phyloP scores from a whole-genome alignment of 2,329 filamentous ascomycete species.

The Alternaria ethzedia region DNA sequence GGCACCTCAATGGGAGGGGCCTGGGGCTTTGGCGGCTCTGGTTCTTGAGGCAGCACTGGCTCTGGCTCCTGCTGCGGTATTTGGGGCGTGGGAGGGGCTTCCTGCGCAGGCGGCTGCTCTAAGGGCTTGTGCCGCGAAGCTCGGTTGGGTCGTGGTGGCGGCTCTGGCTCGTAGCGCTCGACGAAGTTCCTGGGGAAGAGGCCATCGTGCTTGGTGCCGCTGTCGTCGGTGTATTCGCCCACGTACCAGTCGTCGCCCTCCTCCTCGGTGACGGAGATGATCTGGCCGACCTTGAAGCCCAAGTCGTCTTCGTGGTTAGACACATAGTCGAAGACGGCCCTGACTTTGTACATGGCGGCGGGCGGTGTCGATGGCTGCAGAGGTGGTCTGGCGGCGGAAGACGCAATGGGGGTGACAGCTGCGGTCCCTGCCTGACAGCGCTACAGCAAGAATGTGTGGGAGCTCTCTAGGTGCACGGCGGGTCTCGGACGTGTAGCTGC shows the following conservation, averaged over 20 bases:
- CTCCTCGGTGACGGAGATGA: conserved; percentile 91
- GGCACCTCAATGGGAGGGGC: conserved; percentile 45
- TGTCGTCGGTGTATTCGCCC: conserved; percentile 81
- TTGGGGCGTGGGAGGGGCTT: conserved; percentile 36
- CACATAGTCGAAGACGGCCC: conserved; percentile 91
- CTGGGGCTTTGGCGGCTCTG: conserved; percentile 48
- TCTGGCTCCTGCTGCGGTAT: conserved; percentile 37
- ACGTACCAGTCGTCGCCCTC: conserved; percentile 95
- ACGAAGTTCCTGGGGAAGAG: conserved; percentile 98
- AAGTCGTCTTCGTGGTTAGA: conserved; percentile 96
- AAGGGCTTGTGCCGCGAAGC: conserved; percentile 59
- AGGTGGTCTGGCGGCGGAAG: conserved; percentile 2
- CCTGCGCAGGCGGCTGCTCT: conserved; percentile 39
- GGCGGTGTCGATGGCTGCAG: neutral
- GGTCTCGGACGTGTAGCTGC: conserved; percentile 19
- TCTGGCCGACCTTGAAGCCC: conserved; percentile 80
- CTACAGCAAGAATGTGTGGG: conserved; percentile 3
- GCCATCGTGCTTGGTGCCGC: conserved; percentile 77
- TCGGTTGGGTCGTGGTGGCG: conserved; percentile 84
- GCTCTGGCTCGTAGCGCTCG: conserved; percentile 90
- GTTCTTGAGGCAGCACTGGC: conserved; percentile 28
- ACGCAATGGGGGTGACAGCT: conserved; percentile 14
- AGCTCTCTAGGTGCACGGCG: conserved; percentile 14
- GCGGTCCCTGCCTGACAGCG: conserved; percentile 16
- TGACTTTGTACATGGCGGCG: conserved; percentile 77